These are phyloP conservation scores for Sparassis latifolia DNA, from an alignment of 1,284 basidiomycete genomes.

Conservation along the genomic window DNA sequence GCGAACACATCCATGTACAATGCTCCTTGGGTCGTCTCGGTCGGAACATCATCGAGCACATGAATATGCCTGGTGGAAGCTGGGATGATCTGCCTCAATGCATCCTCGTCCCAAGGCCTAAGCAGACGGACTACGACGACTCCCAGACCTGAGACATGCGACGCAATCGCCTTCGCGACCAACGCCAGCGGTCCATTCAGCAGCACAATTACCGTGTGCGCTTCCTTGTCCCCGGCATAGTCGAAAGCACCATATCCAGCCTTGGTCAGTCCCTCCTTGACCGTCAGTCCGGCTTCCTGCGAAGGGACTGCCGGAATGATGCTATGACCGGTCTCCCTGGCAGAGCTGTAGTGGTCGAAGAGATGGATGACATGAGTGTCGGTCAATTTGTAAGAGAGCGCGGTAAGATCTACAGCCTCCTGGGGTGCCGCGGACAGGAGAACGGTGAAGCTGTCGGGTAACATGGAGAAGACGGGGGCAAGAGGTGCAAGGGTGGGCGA, in stretches of 20 bases:
- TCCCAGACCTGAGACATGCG: conserved; percentile 43
- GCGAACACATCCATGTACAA: conserved; percentile 73
- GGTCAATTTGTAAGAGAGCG: conserved; percentile 58
- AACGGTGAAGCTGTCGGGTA: conserved; percentile 71
- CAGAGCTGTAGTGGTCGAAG: conserved; percentile 69
- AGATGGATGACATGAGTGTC: conserved; percentile 68
- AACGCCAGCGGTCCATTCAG: conserved; percentile 69
- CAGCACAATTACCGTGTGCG: conserved; percentile 53
- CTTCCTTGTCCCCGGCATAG: conserved; percentile 55
- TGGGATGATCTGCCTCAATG: conserved; percentile 55
- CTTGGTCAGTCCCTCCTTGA: conserved; percentile 42
- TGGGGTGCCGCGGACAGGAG: conserved; percentile 78
- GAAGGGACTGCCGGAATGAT: conserved; percentile 28
- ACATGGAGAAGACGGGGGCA: conserved; percentile 47
- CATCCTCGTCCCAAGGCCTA: conserved; percentile 67
- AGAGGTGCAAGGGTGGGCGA: conserved; percentile 70
- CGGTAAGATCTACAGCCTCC: conserved; percentile 69
- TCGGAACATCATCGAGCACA: conserved; percentile 71
- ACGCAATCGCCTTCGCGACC: conserved; percentile 44
- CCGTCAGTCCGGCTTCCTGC: conserved; percentile 23
- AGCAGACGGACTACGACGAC: conserved; percentile 68
- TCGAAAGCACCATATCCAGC: conserved; percentile 63
- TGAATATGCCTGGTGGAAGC: conserved; percentile 49
- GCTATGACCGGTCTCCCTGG: conserved; percentile 62
- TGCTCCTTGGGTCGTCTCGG: conserved; percentile 51